These are phyloP conservation scores for Astrephomene gubernaculifera DNA, from an alignment of 139 green algal species.

Conservation along the genomic window DNA sequence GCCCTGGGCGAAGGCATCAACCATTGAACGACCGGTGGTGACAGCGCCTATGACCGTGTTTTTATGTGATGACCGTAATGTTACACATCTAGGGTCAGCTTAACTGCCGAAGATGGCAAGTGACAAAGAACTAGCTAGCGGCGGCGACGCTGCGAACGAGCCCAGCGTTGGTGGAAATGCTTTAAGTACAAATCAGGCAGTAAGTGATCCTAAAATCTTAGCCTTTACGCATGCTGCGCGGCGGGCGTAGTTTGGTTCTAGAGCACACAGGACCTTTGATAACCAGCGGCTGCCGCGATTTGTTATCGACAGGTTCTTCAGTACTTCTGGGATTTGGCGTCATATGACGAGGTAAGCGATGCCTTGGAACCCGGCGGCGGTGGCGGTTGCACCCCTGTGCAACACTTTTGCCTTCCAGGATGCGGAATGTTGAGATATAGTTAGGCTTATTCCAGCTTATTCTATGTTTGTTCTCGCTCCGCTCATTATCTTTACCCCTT, in stretches of 20 bases:
- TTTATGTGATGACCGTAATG: too few species aligned
- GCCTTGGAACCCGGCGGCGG: neutral
- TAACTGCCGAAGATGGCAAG: constrained; percentile 23
- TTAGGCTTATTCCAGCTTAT: too few species aligned
- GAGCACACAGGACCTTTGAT: neutral
- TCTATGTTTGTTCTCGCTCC: too few species aligned
- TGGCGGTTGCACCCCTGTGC: constrained; percentile 9
- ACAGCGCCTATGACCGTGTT: too few species aligned
- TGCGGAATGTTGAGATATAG: too few species aligned
- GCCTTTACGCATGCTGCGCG: too few species aligned
- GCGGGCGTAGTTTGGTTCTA: neutral
- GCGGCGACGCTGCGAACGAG: neutral
- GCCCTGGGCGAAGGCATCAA: too few species aligned
- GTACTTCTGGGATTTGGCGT: constrained; percentile 84
- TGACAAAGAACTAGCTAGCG: neutral
- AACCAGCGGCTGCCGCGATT: neutral
- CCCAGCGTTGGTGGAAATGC: neutral
- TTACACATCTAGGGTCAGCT: too few species aligned
- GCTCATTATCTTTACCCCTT: too few species aligned
- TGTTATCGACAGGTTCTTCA: constrained; percentile 65
- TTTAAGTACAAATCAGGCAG: neutral
- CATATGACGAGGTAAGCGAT: constrained; percentile 66
- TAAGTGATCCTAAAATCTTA: neutral
- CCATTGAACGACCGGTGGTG: too few species aligned
- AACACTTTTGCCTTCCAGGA: too few species aligned